Evolutionary conservation across 1,284 basidiomycete genomes (phyloP).

Genomic region (Trichosporon faecale): DNA sequence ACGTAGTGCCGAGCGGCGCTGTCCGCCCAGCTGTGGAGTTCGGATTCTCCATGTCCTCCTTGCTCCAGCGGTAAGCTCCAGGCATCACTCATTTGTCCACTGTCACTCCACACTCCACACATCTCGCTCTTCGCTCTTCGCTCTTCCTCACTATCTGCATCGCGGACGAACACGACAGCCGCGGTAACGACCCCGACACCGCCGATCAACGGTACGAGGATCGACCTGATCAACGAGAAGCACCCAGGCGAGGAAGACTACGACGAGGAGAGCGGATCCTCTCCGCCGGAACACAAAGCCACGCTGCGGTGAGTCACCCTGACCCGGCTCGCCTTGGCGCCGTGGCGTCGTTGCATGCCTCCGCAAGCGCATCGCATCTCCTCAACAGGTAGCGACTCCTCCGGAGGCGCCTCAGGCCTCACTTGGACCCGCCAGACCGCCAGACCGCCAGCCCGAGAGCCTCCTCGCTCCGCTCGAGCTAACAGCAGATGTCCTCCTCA

Average conservation of each 20-base stretch:
- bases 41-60: not conserved
- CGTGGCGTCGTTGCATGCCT: not conserved
- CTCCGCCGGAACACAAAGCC: not conserved
- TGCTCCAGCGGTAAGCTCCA: too few species aligned
- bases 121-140: not conserved
- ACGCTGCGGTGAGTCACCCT: slow-evolving; percentile 1
- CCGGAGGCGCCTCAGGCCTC: too few species aligned
- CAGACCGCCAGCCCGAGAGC: too few species aligned
- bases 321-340: not conserved
- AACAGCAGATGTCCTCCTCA: not conserved
- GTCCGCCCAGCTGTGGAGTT: not conserved
- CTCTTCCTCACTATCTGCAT: not conserved
- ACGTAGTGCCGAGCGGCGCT: not conserved
- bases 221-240: too few species aligned
- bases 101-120: not conserved
- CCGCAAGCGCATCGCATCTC: too few species aligned
- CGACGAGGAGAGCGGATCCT: too few species aligned
- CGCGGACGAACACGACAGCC: not conserved
- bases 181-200: not conserved
- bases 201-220: too few species aligned
- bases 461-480: too few species aligned
- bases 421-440: too few species aligned
- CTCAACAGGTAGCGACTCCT: too few species aligned
- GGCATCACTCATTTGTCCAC: too few species aligned
- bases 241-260: too few species aligned